Conservation (phyloP, 75 land plant species). For the Sequoia sempervirens region DNA sequence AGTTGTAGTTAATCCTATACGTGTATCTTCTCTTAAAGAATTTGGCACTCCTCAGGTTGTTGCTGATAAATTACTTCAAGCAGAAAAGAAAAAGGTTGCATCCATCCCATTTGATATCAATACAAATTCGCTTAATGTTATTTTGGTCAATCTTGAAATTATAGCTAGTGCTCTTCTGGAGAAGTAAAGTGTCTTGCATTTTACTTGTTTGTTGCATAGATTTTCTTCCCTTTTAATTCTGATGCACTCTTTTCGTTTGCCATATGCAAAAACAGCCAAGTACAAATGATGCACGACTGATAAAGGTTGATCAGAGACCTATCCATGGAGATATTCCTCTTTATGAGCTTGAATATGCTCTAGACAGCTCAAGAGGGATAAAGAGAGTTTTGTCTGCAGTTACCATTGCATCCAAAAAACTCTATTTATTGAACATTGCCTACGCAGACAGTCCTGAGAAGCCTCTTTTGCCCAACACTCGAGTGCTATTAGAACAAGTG, state of each 20-base stretch:
- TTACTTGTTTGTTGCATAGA: neutral
- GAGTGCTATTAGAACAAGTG: conserved; percentile 42
- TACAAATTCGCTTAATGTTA: neutral
- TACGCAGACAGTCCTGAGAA: conserved; percentile 62
- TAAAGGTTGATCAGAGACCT: conserved; percentile 51
- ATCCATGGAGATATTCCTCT: conserved; percentile 54
- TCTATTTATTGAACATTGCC: conserved; percentile 79
- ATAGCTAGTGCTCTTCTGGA: neutral
- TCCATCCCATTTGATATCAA: neutral
- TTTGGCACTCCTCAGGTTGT: conserved; percentile 81
- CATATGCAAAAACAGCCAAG: conserved; percentile 51
- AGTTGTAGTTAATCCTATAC: conserved; percentile 87
- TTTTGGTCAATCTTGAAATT: conserved; percentile 1
- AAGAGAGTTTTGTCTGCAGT: conserved; percentile 89
- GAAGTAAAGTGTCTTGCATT: neutral
- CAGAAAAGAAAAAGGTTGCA: conserved; percentile 85
- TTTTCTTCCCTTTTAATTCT: neutral
- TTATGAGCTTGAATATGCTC: conserved; percentile 81
- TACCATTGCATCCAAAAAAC: conserved; percentile 74
- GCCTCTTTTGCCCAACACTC: conserved; percentile 40
- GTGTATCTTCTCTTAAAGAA: conserved; percentile 58
- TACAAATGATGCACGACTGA: conserved; percentile 63
- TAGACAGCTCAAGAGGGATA: conserved; percentile 85
- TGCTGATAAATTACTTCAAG: conserved; percentile 82
- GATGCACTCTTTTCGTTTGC: neutral